These are phyloP conservation scores for Carex pumila DNA, from an alignment of 176 grass and related monocot species.

Conservation along the genomic window DNA sequence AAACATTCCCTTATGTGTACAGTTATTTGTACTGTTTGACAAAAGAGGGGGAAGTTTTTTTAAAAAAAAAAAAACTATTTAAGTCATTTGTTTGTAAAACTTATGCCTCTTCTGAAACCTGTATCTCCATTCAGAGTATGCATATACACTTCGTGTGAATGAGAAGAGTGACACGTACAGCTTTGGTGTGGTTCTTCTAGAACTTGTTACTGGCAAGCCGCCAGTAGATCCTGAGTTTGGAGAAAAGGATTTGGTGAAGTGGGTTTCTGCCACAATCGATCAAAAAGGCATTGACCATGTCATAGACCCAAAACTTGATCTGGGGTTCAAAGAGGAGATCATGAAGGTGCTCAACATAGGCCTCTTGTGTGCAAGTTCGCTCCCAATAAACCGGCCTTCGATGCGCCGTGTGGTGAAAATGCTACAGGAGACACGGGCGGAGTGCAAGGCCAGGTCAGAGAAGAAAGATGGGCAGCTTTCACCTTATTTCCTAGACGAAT, in stretches of 20 bases:
- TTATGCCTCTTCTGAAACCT: background rate
- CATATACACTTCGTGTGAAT: slow-evolving; percentile 75
- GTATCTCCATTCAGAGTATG: slow-evolving; percentile 48
- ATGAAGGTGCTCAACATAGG: slow-evolving; percentile 54
- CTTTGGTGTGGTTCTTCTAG: slow-evolving; percentile 82
- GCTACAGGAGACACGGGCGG: slow-evolving; percentile 49
- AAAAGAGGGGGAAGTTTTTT: background rate
- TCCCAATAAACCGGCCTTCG: slow-evolving; percentile 70
- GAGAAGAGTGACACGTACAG: slow-evolving; percentile 97
- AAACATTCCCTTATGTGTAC: background rate
- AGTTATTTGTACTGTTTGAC: background rate
- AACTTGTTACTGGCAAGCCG: slow-evolving; percentile 65
- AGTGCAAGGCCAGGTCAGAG: slow-evolving; percentile 20
- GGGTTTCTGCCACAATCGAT: slow-evolving; percentile 60
- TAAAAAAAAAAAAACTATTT: background rate
- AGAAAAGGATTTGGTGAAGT: slow-evolving; percentile 87
- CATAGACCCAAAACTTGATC: slow-evolving; percentile 49
- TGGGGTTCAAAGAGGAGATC: slow-evolving; percentile 48
- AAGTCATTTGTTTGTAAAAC: background rate
- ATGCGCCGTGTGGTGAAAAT: slow-evolving; percentile 91
- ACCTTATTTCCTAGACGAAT: slow-evolving; percentile 48
- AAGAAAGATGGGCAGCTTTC: slow-evolving; percentile 52
- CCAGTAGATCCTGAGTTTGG: slow-evolving; percentile 72
- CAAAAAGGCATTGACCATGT: slow-evolving; percentile 54
- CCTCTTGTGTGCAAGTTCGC: slow-evolving; percentile 62